Conservation (phyloP, 768 basidiomycete species). For the Pleurotus eryngii region DNA sequence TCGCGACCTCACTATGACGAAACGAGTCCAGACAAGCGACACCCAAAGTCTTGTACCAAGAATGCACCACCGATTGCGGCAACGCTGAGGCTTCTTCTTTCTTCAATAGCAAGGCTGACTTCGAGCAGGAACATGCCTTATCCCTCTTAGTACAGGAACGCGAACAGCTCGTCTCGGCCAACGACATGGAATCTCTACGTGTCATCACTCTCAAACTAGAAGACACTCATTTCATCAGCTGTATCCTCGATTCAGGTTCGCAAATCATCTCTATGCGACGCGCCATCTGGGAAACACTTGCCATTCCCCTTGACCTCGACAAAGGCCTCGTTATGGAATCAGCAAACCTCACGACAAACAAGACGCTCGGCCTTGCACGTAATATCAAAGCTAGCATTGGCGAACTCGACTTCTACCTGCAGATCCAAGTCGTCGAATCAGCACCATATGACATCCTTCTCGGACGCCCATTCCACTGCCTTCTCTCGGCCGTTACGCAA, state of each 20-base stretch:
- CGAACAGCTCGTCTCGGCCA: slow-evolving; percentile 7
- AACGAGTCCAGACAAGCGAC: neutral
- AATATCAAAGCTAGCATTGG: slow-evolving; percentile 14
- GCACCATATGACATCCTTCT: slow-evolving; percentile 20
- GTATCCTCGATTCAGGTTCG: slow-evolving; percentile 16
- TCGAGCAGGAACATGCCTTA: neutral
- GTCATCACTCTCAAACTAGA: slow-evolving; percentile 11
- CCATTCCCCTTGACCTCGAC: slow-evolving; percentile 9
- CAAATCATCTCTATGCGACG: slow-evolving; percentile 8
- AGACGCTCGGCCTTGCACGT: slow-evolving; percentile 14
- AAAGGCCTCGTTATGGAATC: slow-evolving; percentile 17
- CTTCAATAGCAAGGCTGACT: neutral
- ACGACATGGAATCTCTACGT: slow-evolving; percentile 12
- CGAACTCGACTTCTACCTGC: slow-evolving; percentile 14
- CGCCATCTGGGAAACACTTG: slow-evolving; percentile 14
- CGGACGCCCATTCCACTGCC: slow-evolving; percentile 16
- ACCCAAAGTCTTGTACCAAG: neutral
- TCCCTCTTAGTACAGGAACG: neutral
- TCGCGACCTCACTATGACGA: slow-evolving; percentile 12
- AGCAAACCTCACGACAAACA: slow-evolving; percentile 13
- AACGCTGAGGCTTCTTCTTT: neutral
- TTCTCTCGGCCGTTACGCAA: neutral
- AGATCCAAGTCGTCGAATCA: slow-evolving; percentile 18
- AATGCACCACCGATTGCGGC: neutral
- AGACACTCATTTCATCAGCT: slow-evolving; percentile 7